Evolutionary conservation across 495 filamentous ascomycete genomes (phyloP).

Genomic region (Lentithecium fluviatile): DNA sequence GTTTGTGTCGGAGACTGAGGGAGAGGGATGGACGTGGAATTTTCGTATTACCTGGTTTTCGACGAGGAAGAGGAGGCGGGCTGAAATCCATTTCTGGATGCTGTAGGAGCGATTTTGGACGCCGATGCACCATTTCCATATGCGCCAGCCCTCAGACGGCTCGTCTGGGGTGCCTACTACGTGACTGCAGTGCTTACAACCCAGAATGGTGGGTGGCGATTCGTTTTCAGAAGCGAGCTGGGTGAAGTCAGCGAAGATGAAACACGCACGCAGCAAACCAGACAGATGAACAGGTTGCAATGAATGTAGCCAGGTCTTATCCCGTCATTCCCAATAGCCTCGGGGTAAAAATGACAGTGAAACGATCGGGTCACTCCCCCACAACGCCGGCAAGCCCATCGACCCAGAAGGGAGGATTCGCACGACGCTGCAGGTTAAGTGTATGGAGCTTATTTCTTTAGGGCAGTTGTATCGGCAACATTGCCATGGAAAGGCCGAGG

Average conservation of each 20-base stretch:
- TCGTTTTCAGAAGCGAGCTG: neutral
- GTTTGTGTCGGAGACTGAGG: neutral
- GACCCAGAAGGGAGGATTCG: conserved; percentile 18
- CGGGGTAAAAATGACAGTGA: conserved; percentile 22
- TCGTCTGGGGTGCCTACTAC: conserved; percentile 11
- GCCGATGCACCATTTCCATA: conserved; percentile 27
- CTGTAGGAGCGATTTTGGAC: conserved; percentile 8
- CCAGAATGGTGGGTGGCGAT: neutral
- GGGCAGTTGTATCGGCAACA: conserved; percentile 93
- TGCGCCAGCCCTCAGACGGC: conserved; percentile 1
- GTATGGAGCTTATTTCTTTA: conserved; percentile 54
- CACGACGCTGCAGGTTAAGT: conserved; percentile 15
- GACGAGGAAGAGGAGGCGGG: conserved; percentile 37
- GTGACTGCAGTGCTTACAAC: conserved; percentile 8
- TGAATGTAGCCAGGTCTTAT: conserved; percentile 28
- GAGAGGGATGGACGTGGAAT: conserved; percentile 32
- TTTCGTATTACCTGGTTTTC: conserved; percentile 39
- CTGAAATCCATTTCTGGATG: conserved; percentile 43
- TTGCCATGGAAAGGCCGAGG: conserved; percentile 56
- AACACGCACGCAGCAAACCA: neutral
- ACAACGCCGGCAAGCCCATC: conserved; percentile 19
- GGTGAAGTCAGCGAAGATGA: neutral
- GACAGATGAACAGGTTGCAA: neutral
- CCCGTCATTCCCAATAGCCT: conserved; percentile 26
- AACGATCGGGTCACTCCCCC: conserved; percentile 24